Conservation (phyloP, 768 basidiomycete genomes). For the Mycena vulgaris region DNA sequence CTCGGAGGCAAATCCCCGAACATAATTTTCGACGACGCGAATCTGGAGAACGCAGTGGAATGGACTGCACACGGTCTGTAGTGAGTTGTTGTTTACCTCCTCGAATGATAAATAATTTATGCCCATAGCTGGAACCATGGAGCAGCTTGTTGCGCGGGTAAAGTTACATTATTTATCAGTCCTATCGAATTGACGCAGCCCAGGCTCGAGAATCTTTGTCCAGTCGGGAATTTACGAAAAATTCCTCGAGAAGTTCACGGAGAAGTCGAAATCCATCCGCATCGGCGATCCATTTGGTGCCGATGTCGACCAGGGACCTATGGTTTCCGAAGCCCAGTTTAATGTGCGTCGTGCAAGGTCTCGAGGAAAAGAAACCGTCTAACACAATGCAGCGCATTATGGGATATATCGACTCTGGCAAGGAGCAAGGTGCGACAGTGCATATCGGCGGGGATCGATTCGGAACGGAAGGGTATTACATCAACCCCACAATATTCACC, state of each 20-base stretch:
- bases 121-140: slow-evolving; percentile 38
- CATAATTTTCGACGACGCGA: slow-evolving; percentile 75
- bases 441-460: slow-evolving; percentile 67
- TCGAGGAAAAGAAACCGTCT: neutral
- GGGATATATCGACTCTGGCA: slow-evolving; percentile 73
- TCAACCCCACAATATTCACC: slow-evolving; percentile 76
- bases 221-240: slow-evolving; percentile 71
- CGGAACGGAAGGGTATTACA: slow-evolving; percentile 72
- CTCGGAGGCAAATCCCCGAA: slow-evolving; percentile 80
- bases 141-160: slow-evolving; percentile 23
- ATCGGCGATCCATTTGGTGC: slow-evolving; percentile 64
- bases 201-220: slow-evolving; percentile 71
- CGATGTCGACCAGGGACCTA: slow-evolving; percentile 62
- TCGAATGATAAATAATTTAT: neutral
- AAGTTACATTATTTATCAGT: slow-evolving; percentile 38
- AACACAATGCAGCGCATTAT: slow-evolving; percentile 63
- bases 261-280: slow-evolving; percentile 48
- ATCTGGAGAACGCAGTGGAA: slow-evolving; percentile 70
- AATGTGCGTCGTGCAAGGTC: slow-evolving; percentile 50
- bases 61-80: slow-evolving; percentile 75
- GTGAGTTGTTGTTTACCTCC: slow-evolving; percentile 49
- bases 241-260: slow-evolving; percentile 64
- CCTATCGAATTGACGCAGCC: slow-evolving; percentile 64
- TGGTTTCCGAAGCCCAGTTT: slow-evolving; percentile 64
- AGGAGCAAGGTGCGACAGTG: slow-evolving; percentile 72